These are phyloP conservation scores for Nakazawaea wickerhamii DNA, from an alignment of 805 yeast species.

Conservation along the genomic window DNA sequence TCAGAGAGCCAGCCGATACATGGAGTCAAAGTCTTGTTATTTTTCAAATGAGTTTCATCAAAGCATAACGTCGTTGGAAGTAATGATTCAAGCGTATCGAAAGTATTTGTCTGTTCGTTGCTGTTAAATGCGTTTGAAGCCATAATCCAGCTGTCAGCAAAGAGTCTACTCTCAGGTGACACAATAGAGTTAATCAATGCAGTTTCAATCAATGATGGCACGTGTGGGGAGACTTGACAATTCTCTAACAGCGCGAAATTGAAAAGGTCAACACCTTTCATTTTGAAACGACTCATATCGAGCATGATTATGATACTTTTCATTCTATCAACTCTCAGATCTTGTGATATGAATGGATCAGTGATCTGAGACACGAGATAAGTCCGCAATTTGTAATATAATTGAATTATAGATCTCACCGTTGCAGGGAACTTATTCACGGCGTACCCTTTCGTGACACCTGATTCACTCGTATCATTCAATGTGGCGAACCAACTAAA, in stretches of 20 bases:
- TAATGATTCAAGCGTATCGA: conserved; percentile 25
- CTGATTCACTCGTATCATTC: conserved; percentile 32
- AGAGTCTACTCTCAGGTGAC: conserved; percentile 75
- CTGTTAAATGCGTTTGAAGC: conserved; percentile 33
- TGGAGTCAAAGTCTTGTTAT: conserved; percentile 41
- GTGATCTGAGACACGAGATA: conserved; percentile 62
- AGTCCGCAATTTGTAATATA: conserved; percentile 61
- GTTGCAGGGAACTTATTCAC: conserved; percentile 59
- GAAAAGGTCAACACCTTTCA: conserved; percentile 50
- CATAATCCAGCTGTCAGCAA: conserved; percentile 62
- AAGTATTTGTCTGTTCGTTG: conserved; percentile 4
- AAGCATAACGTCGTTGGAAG: conserved; percentile 24
- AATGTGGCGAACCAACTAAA: conserved; percentile 65
- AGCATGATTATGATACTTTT: conserved; percentile 58
- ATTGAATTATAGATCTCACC: conserved; percentile 55
- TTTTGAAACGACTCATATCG: conserved; percentile 61
- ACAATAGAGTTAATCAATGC: conserved; percentile 69
- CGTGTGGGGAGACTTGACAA: conserved; percentile 40
- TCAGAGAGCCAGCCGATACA: conserved; percentile 91
- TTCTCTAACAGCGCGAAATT: conserved; percentile 13
- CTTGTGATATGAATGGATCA: conserved; percentile 51
- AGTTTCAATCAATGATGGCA: conserved; percentile 84
- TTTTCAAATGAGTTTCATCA: conserved; percentile 22
- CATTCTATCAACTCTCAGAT: conserved; percentile 65
- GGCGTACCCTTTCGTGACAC: conserved; percentile 27